phyloP scores from a whole-genome alignment of 192 early-diverging fungal genomes.

The Cetraspora pellucida region DNA sequence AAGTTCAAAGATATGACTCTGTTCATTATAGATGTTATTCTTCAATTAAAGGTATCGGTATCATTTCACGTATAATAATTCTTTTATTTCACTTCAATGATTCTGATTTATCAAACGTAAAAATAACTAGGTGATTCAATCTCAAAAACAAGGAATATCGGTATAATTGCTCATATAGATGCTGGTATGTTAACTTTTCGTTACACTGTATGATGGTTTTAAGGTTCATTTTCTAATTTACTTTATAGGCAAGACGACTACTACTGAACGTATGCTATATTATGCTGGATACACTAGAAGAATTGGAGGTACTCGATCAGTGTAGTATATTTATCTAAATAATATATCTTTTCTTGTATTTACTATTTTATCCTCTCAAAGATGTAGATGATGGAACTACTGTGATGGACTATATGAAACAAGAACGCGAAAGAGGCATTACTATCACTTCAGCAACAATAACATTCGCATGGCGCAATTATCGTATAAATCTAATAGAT shows the following conservation, averaged over 20 bases:
- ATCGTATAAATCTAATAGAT: conserved; percentile 84
- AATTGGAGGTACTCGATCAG: conserved; percentile 68
- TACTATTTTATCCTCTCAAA: conserved; percentile 13
- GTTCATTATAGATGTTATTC: too few relatives aligned
- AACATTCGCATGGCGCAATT: conserved; percentile 46
- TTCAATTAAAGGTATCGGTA: too few relatives aligned
- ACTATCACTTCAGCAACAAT: conserved; percentile 94
- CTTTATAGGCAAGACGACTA: conserved; percentile 79
- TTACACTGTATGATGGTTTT: neutral
- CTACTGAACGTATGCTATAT: conserved; percentile 96
- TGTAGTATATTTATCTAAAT: neutral
- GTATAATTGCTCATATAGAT: conserved; percentile 97
- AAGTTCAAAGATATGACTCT: too few relatives aligned
- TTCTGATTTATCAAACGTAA: neutral
- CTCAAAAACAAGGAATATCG: conserved; percentile 76
- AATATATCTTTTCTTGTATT: neutral
- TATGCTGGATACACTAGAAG: conserved; percentile 88
- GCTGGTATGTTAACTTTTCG: conserved; percentile 59
- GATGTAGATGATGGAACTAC: conserved; percentile 93
- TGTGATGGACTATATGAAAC: conserved; percentile 88
- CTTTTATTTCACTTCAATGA: too few relatives aligned
- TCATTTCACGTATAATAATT: too few relatives aligned
- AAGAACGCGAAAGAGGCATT: conserved; percentile 91
- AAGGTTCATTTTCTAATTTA: neutral
- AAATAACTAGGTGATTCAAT: conserved; percentile 42